phyloP scores from a whole-genome alignment of 495 filamentous ascomycete genomes.

The Evernia prunastri region DNA sequence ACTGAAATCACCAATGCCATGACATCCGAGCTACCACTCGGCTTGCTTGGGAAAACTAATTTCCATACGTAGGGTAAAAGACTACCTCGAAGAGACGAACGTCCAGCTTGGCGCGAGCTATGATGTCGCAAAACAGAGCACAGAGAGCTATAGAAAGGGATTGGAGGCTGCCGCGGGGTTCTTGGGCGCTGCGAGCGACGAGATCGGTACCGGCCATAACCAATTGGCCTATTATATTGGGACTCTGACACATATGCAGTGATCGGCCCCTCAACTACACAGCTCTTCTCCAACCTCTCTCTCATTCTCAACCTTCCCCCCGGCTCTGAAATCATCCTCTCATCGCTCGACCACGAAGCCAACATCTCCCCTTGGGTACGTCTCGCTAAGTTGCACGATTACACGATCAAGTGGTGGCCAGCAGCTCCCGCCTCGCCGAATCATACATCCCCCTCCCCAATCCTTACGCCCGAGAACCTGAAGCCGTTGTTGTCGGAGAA shows the following conservation, averaged over 20 bases:
- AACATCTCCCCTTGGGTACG: conserved; percentile 63
- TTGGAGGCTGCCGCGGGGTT: conserved; percentile 58
- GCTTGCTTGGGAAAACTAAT: conserved; percentile 1
- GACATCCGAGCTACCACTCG: conserved; percentile 5
- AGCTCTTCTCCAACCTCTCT: conserved; percentile 66
- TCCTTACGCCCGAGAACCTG: conserved; percentile 48
- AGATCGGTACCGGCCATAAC: conserved; percentile 44
- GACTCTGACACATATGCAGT: conserved; percentile 37
- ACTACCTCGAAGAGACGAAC: conserved; percentile 61
- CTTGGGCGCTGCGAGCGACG: conserved; percentile 56
- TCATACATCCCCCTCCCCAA: conserved; percentile 43
- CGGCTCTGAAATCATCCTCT: conserved; percentile 59
- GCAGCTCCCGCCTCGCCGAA: conserved; percentile 32
- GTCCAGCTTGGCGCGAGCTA: conserved; percentile 70
- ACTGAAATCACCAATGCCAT: conserved; percentile 4
- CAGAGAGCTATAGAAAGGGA: conserved; percentile 46
- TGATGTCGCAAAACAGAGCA: conserved; percentile 46
- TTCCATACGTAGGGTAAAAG: conserved; percentile 35
- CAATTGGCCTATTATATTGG: conserved; percentile 16
- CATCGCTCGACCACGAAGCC: conserved; percentile 64
- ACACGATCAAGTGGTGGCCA: conserved; percentile 62
- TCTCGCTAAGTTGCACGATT: conserved; percentile 50
- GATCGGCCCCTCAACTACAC: conserved; percentile 62
- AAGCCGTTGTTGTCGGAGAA: conserved; percentile 47
- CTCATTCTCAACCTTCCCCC: conserved; percentile 50